Base-by-base conservation (phyloP, 306 rosid genomes). In the Senna siamea region DNA sequence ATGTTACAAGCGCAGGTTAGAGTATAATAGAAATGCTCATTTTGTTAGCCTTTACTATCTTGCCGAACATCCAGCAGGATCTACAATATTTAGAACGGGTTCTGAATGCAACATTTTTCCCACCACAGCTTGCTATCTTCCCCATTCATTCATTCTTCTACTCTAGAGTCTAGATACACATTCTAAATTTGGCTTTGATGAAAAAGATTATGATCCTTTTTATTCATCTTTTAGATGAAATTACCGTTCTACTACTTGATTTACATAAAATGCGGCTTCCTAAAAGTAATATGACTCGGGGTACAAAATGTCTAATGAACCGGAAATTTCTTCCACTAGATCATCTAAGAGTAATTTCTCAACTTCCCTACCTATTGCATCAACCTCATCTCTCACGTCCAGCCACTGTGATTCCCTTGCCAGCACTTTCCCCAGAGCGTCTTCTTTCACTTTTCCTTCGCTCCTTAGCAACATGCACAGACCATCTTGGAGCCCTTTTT, bases 281-380 rank as follows among this genome's bases (percentile, higher is more conserved):
- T 73, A 56, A 69, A 74, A 50, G 66, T 35, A 74, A 62, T 76
- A 70, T 15, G 48, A 46, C 50, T 73, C 20, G 20, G 10, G 82
- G 75, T 44, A 69, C 85, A 79, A 72, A 76, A 76, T 67, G 81
- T 79, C 85, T 75, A 18, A 85, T 73, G 72, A 63, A 41, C 77
- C 78, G 5, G 73, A 83, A 72, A 81, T 83, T 83, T 89, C 96
- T 53, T 83, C 86, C 41, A 94, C 85, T 59, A 95, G 77, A 50
- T 90, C 98, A 76, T 92, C 92, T 62, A 85, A 79, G 74, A 95
- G 9, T 75, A 74, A 46, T 47, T 62, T 76, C 89, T 88, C 98
- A 51, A 95, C 63, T 79, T 87, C 93, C 69, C 65, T 72, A 50
- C 96, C 93, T 69, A 95, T 74, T 63, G 70, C 78, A 76, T 90